Evolutionary conservation across 306 rosid species (phyloP).

Genomic region (Senna siamea): DNA sequence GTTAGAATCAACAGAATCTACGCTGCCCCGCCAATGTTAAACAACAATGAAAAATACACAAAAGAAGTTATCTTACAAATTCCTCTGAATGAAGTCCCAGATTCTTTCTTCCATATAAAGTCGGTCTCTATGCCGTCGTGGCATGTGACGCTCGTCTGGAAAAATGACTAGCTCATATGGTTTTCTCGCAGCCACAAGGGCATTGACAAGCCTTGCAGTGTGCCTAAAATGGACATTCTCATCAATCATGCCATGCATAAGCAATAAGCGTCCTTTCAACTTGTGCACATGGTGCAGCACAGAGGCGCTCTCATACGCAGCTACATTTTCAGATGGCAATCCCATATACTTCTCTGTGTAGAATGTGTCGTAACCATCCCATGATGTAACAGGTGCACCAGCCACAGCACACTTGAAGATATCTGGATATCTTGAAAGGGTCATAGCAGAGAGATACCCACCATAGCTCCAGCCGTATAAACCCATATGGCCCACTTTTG

Average conservation of each 20-base stretch:
- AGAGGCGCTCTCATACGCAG: constrained; percentile 59
- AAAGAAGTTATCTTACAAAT: constrained; percentile 49
- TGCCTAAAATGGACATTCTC: constrained; percentile 97
- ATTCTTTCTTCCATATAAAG: constrained; percentile 94
- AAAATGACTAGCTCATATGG: constrained; percentile 80
- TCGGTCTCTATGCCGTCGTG: constrained; percentile 72
- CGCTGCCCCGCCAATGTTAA: too few relatives aligned
- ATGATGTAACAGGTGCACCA: constrained; percentile 91
- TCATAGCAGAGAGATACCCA: constrained; percentile 87
- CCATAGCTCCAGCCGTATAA: constrained; percentile 99
- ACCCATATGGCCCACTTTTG: constrained; percentile 78
- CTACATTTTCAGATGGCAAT: constrained; percentile 59
- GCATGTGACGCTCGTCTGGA: constrained; percentile 98
- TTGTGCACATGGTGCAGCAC: constrained; percentile 78
- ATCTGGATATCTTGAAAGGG: constrained; percentile 75
- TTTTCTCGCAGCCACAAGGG: constrained; percentile 82
- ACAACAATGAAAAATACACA: constrained; percentile 41
- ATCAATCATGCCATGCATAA: constrained; percentile 97
- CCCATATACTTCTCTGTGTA: constrained; percentile 99
- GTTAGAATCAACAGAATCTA: too few relatives aligned
- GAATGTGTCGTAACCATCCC: constrained; percentile 97
- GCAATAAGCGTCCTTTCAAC: constrained; percentile 71
- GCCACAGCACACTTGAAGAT: constrained; percentile 77
- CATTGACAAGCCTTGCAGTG: constrained; percentile 92
- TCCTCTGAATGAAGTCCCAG: constrained; percentile 88